Evolutionary conservation across 2,329 filamentous ascomycete species (phyloP).

Genomic region (Aureobasidium uvarum): DNA sequence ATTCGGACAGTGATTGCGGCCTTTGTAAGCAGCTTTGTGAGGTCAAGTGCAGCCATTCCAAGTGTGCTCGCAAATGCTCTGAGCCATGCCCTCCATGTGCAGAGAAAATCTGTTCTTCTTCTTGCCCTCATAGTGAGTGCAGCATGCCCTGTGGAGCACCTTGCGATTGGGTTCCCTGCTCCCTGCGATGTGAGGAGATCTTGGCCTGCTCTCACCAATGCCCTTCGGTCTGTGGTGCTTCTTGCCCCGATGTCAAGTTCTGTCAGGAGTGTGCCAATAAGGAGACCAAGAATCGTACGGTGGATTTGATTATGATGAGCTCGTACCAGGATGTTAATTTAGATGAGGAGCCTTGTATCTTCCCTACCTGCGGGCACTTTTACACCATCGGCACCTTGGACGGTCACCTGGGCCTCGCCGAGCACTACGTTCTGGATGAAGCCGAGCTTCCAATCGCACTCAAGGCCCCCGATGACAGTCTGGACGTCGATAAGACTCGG

Average conservation of each 20-base stretch:
- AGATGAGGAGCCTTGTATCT: slow-evolving; percentile 59
- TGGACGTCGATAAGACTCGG: slow-evolving; percentile 50
- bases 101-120: background rate
- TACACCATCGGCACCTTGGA: slow-evolving; percentile 61
- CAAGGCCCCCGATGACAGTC: slow-evolving; percentile 45
- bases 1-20: slow-evolving; percentile 49
- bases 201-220: slow-evolving; percentile 63
- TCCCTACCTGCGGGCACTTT: slow-evolving; percentile 64
- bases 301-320: slow-evolving; percentile 58
- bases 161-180: slow-evolving; percentile 66
- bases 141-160: slow-evolving; percentile 57
- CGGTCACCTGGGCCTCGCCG: slow-evolving; percentile 55
- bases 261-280: slow-evolving; percentile 58
- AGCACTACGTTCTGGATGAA: slow-evolving; percentile 50
- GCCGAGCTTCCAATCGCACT: slow-evolving; percentile 34
- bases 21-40: slow-evolving; percentile 55
- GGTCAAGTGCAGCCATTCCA: slow-evolving; percentile 56
- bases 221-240: slow-evolving; percentile 64
- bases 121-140: slow-evolving; percentile 46
- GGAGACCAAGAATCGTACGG: slow-evolving; percentile 48
- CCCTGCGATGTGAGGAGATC: slow-evolving; percentile 54
- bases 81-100: slow-evolving; percentile 62
- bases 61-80: slow-evolving; percentile 55
- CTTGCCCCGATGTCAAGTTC: slow-evolving; percentile 52
- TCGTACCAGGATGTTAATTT: slow-evolving; percentile 59